These are phyloP conservation scores for Nemophila menziesii DNA, from an alignment of 257 asterid species.

Conservation along the genomic window DNA sequence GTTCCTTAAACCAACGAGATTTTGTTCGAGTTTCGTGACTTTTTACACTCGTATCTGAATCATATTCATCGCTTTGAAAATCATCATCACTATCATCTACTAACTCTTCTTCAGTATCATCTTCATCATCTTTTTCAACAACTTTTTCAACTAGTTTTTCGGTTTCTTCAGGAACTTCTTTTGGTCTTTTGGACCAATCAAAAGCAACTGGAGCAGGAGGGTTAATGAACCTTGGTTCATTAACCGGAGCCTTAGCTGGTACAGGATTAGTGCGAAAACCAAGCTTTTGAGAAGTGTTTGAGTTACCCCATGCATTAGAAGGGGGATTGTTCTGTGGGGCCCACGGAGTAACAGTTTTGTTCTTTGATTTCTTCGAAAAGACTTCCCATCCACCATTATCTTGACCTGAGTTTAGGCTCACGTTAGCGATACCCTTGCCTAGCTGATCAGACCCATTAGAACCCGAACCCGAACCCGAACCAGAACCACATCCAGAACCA, in stretches of 20 bases:
- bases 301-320: conserved; percentile 45
- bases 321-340: conserved; percentile 22
- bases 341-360: conserved; percentile 26
- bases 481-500: too few species aligned
- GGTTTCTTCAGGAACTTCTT: not conserved
- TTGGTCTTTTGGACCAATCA: conserved; percentile 23
- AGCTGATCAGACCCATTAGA: conserved; percentile 9
- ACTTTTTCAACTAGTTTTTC: conserved; percentile 12
- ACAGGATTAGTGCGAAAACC: conserved; percentile 30
- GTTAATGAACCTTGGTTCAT: conserved; percentile 17
- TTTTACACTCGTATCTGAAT: conserved; percentile 23
- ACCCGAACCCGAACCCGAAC: too few species aligned
- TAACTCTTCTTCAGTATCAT: conserved; percentile 24
- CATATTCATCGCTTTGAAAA: conserved; percentile 18
- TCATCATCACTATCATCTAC: conserved; percentile 22
- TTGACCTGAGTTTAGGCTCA: not conserved
- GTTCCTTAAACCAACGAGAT: conserved; percentile 17
- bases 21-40: conserved; percentile 20
- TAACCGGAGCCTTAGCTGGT: conserved; percentile 36
- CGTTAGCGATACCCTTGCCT: not conserved
- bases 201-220: conserved; percentile 45
- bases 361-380: not conserved
- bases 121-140: conserved; percentile 20
- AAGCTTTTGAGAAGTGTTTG: conserved; percentile 32
- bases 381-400: not conserved